Evolutionary conservation across 2,329 filamentous ascomycete species (phyloP).

Genomic region (Zarea fungicola): DNA sequence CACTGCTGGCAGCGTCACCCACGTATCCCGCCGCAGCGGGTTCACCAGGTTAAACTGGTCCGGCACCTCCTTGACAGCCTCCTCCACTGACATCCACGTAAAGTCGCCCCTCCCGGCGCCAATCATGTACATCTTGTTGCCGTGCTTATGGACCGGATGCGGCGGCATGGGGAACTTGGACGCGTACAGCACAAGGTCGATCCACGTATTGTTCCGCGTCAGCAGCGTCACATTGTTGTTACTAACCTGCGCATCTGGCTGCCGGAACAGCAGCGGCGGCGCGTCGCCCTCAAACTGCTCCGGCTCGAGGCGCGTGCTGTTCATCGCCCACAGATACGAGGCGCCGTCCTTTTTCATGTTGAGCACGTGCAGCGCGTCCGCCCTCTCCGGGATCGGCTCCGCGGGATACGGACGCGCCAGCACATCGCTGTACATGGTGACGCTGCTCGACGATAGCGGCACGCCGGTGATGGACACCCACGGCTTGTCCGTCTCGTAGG

Average conservation of each 20-base stretch:
- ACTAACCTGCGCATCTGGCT: slow-evolving; percentile 25
- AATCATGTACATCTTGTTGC: slow-evolving; percentile 54
- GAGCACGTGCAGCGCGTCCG: slow-evolving; percentile 42
- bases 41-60: slow-evolving; percentile 51
- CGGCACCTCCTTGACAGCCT: slow-evolving; percentile 43
- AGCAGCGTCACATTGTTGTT: slow-evolving; percentile 43
- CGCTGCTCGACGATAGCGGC: slow-evolving; percentile 32
- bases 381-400: slow-evolving; percentile 33
- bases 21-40: slow-evolving; percentile 47
- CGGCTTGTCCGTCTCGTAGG: slow-evolving; percentile 28
- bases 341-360: slow-evolving; percentile 35
- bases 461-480: slow-evolving; percentile 47
- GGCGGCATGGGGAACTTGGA: slow-evolving; percentile 39
- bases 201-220: slow-evolving; percentile 44
- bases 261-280: slow-evolving; percentile 42
- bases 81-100: slow-evolving; percentile 46
- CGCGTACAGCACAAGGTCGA: slow-evolving; percentile 50
- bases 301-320: slow-evolving; percentile 38
- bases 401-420: slow-evolving; percentile 43
- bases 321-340: slow-evolving; percentile 50
- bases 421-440: slow-evolving; percentile 40
- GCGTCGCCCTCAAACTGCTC: slow-evolving; percentile 25
- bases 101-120: slow-evolving; percentile 47
- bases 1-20: slow-evolving; percentile 21
- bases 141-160: slow-evolving; percentile 62